A percentile compares a stretch with the other conserved stretches of the same genome.
Evolutionary conservation across 257 asterid species (phyloP).

Genomic region (Fraxinus excelsior): DNA sequence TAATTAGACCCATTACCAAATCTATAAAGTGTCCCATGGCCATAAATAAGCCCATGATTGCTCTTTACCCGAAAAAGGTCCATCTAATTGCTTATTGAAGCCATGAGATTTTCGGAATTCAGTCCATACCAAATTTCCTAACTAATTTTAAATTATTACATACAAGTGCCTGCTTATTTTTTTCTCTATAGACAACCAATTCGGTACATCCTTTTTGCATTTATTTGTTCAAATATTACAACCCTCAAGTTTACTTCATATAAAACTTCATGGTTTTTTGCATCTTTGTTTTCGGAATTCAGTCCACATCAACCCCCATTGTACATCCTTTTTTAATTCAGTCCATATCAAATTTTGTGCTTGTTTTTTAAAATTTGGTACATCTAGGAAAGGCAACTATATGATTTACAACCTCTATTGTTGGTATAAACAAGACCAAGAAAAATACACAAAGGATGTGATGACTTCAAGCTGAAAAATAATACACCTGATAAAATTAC

Average conservation of each 20-base stretch:
- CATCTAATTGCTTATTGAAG: background rate
- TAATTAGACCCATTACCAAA: too few relatives aligned
- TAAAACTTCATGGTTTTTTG: background rate
- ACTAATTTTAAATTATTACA: background rate
- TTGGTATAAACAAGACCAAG: conserved; percentile 4
- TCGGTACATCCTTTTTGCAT: background rate
- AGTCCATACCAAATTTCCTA: background rate
- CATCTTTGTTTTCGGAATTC: background rate
- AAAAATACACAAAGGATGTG: conserved; percentile 16
- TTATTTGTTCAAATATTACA: background rate
- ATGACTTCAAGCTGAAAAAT: background rate
- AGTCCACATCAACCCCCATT: background rate
- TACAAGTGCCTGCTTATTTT: background rate
- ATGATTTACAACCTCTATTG: background rate
- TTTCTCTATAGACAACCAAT: background rate
- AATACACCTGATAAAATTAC: conserved; percentile 41
- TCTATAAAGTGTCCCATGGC: too few relatives aligned
- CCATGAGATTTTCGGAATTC: background rate
- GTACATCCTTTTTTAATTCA: background rate
- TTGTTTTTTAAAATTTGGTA: too few relatives aligned
- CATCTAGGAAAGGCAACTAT: background rate
- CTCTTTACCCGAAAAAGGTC: too few relatives aligned
- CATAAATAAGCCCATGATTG: too few relatives aligned
- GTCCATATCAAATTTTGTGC: background rate
- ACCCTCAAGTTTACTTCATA: background rate